phyloP scores from a whole-genome alignment of 148 eudicot genomes.

The Vaccinium macrocarpon region DNA sequence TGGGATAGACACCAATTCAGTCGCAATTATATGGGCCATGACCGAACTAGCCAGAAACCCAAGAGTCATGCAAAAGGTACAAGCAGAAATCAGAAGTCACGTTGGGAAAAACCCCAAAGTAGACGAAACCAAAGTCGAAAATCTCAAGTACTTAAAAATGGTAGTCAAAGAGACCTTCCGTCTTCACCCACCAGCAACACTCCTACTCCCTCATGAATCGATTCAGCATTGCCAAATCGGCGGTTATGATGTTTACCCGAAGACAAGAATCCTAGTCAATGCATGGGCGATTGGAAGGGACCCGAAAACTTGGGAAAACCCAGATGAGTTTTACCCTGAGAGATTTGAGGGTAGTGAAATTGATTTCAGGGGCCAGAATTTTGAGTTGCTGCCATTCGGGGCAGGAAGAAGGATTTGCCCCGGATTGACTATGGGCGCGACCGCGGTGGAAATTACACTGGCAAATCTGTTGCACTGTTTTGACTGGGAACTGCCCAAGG shows the following conservation, averaged over 20 bases:
- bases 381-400: constrained; percentile 12
- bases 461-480: constrained; percentile 6
- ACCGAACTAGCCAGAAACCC: neutral
- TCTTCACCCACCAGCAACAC: neutral
- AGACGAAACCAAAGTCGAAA: neutral
- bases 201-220: neutral
- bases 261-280: neutral
- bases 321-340: neutral
- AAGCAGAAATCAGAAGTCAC: neutral
- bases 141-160: neutral
- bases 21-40: neutral
- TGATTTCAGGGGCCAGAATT: neutral
- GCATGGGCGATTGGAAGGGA: neutral
- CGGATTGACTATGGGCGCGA: neutral
- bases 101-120: neutral
- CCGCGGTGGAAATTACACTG: neutral
- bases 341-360: neutral
- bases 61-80: constrained; percentile 1
- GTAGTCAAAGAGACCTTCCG: constrained; percentile 1
- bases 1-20: neutral
- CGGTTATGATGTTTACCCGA: neutral
- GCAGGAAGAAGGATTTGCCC: constrained; percentile 6
- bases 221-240: neutral
- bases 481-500: constrained; percentile 3
- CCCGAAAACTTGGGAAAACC: neutral